Evolutionary conservation across 805 yeast species (phyloP).

Genomic region (Maudiozyma saulgeensis): DNA sequence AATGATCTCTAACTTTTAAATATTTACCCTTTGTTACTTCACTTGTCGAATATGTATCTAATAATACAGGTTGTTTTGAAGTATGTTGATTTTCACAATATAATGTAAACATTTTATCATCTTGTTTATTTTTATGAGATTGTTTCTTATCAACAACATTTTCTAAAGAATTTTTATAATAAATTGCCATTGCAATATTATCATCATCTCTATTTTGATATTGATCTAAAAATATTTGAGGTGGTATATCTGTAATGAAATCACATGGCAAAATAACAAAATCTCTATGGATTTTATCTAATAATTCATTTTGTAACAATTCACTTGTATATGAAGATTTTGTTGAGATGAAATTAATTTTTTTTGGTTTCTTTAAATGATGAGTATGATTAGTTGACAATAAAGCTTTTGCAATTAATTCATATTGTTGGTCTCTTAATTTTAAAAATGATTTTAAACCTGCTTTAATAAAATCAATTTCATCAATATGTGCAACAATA

Average conservation of each 20-base stretch:
- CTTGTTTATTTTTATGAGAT: conserved; percentile 9
- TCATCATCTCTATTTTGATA: conserved; percentile 61
- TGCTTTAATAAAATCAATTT: conserved; percentile 37
- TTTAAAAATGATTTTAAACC: conserved; percentile 41
- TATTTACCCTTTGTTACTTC: conserved; percentile 64
- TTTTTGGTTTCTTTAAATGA: conserved; percentile 27
- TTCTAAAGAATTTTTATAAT: conserved; percentile 65
- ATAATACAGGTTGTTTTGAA: conserved; percentile 33
- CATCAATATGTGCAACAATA: conserved; percentile 46
- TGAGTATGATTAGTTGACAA: conserved; percentile 19
- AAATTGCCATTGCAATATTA: conserved; percentile 67
- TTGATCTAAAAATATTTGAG: conserved; percentile 76
- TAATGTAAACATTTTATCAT: conserved; percentile 45
- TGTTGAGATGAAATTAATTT: conserved; percentile 35
- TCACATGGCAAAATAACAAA: conserved; percentile 91
- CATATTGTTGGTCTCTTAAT: conserved; percentile 30
- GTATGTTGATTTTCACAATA: conserved; percentile 42
- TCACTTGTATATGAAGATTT: conserved; percentile 55
- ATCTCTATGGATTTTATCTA: conserved; percentile 36
- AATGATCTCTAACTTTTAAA: conserved; percentile 69
- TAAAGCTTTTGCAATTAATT: conserved; percentile 17
- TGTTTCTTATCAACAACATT: conserved; percentile 67
- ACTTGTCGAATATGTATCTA: conserved; percentile 65
- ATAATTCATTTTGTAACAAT: conserved; percentile 39
- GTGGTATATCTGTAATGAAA: conserved; percentile 84